phyloP scores from a whole-genome alignment of 2,329 filamentous ascomycete species.

The Pseudogymnoascus verrucosus region DNA sequence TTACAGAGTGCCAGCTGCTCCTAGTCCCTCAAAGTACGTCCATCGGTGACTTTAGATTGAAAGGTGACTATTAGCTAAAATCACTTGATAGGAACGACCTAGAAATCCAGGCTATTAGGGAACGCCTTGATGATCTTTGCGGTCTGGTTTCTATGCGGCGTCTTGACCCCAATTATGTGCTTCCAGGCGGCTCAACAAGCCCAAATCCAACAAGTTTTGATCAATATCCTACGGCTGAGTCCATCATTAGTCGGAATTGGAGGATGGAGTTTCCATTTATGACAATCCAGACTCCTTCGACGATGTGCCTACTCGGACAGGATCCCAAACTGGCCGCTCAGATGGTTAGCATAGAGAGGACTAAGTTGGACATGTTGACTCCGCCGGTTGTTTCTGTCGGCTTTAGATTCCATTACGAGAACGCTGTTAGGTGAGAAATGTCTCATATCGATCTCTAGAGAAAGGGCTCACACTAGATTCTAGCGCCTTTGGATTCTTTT shows the following conservation, averaged over 20 bases:
- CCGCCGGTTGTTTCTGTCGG: background rate
- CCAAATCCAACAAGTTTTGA: background rate
- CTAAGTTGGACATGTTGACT: slow-evolving; percentile 5
- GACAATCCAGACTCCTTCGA: slow-evolving; percentile 16
- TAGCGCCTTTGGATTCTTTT: slow-evolving; percentile 16
- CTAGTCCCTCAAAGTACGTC: background rate
- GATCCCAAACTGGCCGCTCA: slow-evolving; percentile 11
- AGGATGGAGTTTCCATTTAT: slow-evolving; percentile 15
- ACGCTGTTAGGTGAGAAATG: background rate
- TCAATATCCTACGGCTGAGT: slow-evolving; percentile 14
- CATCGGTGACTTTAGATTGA: background rate
- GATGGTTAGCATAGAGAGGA: slow-evolving; percentile 12
- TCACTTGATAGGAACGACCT: slow-evolving; percentile 1
- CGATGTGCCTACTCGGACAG: slow-evolving; percentile 13
- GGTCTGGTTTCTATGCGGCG: slow-evolving; percentile 8
- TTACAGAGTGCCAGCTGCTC: slow-evolving; percentile 6
- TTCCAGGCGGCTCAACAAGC: background rate
- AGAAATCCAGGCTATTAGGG: slow-evolving; percentile 10
- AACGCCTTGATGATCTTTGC: slow-evolving; percentile 11
- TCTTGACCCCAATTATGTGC: background rate
- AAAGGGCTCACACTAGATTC: background rate
- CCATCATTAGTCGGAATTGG: slow-evolving; percentile 16
- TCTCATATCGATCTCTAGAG: background rate
- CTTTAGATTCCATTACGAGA: background rate
- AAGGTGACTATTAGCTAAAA: slow-evolving; percentile 9